Conservation (phyloP, 192 early-diverging fungal species). For the Linnemannia exigua region DNA sequence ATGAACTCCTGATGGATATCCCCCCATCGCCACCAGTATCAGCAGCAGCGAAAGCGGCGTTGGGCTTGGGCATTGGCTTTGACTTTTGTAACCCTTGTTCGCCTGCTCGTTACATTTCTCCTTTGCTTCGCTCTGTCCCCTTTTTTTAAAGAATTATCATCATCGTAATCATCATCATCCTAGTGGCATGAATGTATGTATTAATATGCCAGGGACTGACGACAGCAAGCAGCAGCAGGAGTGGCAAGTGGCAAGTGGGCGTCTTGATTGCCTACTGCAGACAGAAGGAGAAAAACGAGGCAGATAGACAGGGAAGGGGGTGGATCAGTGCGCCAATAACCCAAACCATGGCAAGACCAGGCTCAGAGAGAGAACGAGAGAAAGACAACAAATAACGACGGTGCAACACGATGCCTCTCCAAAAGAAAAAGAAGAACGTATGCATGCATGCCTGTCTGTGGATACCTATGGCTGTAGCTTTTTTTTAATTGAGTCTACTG, state of each 20-base stretch:
- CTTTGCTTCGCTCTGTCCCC: not conserved
- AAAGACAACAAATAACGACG: too few relatives aligned
- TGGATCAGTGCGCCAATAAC: not conserved
- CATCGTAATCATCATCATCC: not conserved
- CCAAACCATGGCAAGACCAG: not conserved
- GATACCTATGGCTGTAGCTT: not conserved
- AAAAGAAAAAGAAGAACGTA: not conserved
- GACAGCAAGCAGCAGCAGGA: not conserved
- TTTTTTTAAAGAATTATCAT: not conserved
- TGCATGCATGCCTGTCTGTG: not conserved
- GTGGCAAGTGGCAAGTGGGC: not conserved
- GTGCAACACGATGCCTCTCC: too few relatives aligned
- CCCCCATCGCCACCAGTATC: too few relatives aligned
- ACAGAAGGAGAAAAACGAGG: not conserved
- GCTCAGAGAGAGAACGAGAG: not conserved
- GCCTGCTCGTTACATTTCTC: not conserved
- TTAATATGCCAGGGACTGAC: not conserved
- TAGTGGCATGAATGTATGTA: not conserved
- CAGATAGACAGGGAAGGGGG: not conserved
- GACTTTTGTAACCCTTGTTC: too few relatives aligned
- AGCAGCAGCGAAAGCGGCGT: too few relatives aligned
- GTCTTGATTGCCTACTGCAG: conserved; percentile 3
- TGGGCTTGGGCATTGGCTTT: too few relatives aligned
- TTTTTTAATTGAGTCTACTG: not conserved
- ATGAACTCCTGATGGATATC: too few relatives aligned